Evolutionary conservation across 1,284 basidiomycete species (phyloP).

Genomic region (Caloboletus firmus): DNA sequence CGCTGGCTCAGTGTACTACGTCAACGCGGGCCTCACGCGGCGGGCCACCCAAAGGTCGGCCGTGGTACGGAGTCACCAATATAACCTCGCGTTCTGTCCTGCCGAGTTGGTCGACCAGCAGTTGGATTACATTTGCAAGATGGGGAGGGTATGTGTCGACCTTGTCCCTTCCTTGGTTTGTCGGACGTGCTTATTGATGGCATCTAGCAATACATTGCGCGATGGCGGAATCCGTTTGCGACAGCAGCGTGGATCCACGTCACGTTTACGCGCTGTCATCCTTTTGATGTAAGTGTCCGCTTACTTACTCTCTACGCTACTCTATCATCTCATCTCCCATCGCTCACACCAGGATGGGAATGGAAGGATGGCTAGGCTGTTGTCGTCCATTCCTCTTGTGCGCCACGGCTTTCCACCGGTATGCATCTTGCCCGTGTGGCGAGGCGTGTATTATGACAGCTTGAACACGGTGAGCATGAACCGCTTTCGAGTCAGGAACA

Average conservation of each 20-base stretch:
- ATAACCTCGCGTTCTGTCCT: conserved; percentile 41
- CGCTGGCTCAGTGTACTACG: conserved; percentile 26
- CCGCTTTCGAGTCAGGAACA: not conserved
- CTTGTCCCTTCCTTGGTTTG: not conserved
- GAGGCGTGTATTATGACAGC: conserved; percentile 36
- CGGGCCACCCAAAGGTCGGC: conserved; percentile 39
- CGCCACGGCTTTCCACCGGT: conserved; percentile 42
- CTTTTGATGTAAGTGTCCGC: conserved; percentile 41
- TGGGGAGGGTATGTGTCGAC: conserved; percentile 37
- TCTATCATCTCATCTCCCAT: not conserved
- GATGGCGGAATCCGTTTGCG: conserved; percentile 44
- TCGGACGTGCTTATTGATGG: not conserved
- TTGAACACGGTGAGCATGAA: conserved; percentile 34
- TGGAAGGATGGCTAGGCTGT: conserved; percentile 39
- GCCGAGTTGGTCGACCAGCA: conserved; percentile 40
- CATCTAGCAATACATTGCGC: conserved; percentile 36
- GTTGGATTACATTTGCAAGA: conserved; percentile 43
- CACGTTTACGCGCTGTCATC: conserved; percentile 44
- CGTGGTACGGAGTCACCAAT: conserved; percentile 34
- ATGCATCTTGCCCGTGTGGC: conserved; percentile 35
- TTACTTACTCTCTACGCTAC: not conserved
- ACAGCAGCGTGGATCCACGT: conserved; percentile 47
- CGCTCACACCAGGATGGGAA: conserved; percentile 39
- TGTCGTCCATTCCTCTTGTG: conserved; percentile 44
- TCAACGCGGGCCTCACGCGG: conserved; percentile 39